A percentile compares a stretch with the other conserved stretches of the same genome.
Conservation (phyloP, 2,329 filamentous ascomycete species). For the Lachnellula arida region DNA sequence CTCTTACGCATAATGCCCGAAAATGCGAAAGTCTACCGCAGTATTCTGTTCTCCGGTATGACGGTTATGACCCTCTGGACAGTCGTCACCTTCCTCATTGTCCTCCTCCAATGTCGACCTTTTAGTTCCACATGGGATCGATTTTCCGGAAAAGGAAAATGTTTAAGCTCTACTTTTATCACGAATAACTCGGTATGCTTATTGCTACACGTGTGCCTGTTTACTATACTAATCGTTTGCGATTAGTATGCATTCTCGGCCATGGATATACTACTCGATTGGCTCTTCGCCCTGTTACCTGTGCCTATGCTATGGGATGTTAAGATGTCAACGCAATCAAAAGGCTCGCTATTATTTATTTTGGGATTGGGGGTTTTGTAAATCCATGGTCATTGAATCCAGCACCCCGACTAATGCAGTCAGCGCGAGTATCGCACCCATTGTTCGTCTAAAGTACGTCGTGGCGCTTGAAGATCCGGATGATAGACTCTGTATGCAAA, state of each 20-base stretch:
- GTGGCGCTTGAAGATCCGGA: neutral
- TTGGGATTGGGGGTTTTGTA: constrained; percentile 19
- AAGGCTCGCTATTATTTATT: constrained; percentile 32
- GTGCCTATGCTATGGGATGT: constrained; percentile 37
- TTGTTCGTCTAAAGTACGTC: neutral
- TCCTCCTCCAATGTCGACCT: constrained; percentile 21
- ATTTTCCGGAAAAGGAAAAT: constrained; percentile 12
- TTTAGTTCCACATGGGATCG: constrained; percentile 46
- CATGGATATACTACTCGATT: constrained; percentile 43
- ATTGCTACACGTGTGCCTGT: too few species aligned
- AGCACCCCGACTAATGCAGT: neutral
- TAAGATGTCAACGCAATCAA: constrained; percentile 37
- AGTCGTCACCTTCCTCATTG: constrained; percentile 39
- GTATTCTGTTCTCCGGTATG: constrained; percentile 44
- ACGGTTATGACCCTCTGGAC: constrained; percentile 46
- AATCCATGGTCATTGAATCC: neutral
- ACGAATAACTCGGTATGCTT: constrained; percentile 2
- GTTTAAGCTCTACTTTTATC: constrained; percentile 4
- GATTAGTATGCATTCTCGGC: constrained; percentile 36
- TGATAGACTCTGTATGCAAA: constrained; percentile 33
- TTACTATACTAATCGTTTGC: too few species aligned
- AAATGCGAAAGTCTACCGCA: constrained; percentile 37
- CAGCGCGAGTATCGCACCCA: neutral
- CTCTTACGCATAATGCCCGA: constrained; percentile 40
- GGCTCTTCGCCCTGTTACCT: constrained; percentile 40